phyloP scores from a whole-genome alignment of 2,329 filamentous ascomycete genomes.

The Exophiala dermatitidis region DNA sequence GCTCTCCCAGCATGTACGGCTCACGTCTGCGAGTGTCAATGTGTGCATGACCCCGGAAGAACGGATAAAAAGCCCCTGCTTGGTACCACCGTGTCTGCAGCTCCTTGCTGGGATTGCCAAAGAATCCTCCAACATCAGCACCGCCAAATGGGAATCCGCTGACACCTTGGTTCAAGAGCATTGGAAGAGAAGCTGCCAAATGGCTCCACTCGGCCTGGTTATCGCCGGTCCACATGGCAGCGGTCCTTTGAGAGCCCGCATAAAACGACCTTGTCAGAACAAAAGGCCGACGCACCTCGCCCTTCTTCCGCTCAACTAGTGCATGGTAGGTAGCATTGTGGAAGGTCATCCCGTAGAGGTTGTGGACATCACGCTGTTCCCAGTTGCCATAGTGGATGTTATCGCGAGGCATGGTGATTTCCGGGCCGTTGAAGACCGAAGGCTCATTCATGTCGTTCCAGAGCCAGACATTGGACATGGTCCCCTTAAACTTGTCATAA shows the following conservation, averaged over 20 bases:
- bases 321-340: slow-evolving; percentile 90
- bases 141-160: slow-evolving; percentile 89
- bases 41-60: slow-evolving; percentile 95
- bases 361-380: slow-evolving; percentile 97
- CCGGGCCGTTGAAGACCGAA: slow-evolving; percentile 95
- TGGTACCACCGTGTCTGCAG: slow-evolving; percentile 94
- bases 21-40: slow-evolving; percentile 92
- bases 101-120: slow-evolving; percentile 91
- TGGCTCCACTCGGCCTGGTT: slow-evolving; percentile 93
- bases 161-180: slow-evolving; percentile 88
- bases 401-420: slow-evolving; percentile 98
- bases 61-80: slow-evolving; percentile 91
- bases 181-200: slow-evolving; percentile 79
- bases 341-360: slow-evolving; percentile 90
- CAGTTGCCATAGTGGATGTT: slow-evolving; percentile 85
- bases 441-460: slow-evolving; percentile 99
- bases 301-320: slow-evolving; percentile 74
- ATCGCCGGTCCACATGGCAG: slow-evolving; percentile 98
- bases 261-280: slow-evolving; percentile 89
- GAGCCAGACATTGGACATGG: slow-evolving; percentile 77
- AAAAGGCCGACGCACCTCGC: slow-evolving; percentile 78
- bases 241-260: slow-evolving; percentile 78
- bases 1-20: slow-evolving; percentile 79
- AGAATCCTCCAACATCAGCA: slow-evolving; percentile 95
- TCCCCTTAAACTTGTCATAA: slow-evolving; percentile 81